Base-by-base conservation (phyloP, 73 alveolate species). In the Durusdinium trenchii region DNA sequence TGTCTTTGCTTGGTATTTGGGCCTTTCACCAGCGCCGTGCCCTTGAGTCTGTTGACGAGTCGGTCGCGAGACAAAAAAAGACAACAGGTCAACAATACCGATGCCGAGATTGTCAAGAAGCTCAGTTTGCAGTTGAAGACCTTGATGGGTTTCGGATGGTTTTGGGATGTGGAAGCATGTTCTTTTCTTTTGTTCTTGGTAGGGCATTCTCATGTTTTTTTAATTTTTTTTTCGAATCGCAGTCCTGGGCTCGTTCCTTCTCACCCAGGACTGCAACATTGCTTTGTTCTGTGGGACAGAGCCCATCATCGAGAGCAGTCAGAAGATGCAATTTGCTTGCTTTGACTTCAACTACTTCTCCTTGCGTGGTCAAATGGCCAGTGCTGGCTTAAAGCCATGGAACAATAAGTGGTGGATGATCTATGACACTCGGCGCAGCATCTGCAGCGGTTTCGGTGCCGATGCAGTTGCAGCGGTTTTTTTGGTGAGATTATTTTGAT, bases 371-470 rank as follows among this genome's bases (percentile, higher is more conserved):
- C 98, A 91, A 91, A 91, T 91, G 98, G 89, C 67, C 9, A 35
- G 46, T 28, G 98, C 98, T 4, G 89, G 89, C 16, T 54, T 91
- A 75, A 91, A 91, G 89, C 98, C 98, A 30, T 91, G 98, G 98
- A 91, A 91, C 78, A 91, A 91, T 89, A 91, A 91, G 46, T 91
- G 98, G 98, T 91, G 98, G 98, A 91, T 91, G 98, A 60, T 91
- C 61, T 91, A 91, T 43, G 98, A 2, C 48, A 14, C 86, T 2
- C 16, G 35, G 67, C n/a, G n/a, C 79, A 16, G 79, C 42, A 23
- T 32, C 28, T n/a, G 81, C 81, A 26, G 36, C 81, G 10, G 20
- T 26, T 67, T 67, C 20, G 81, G 81, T n/a, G n/a, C n/a, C n/a
- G n/a, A n/a, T n/a, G n/a, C n/a, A n/a, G n/a, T n/a, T n/a, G 42